These are phyloP conservation scores for Wickerhamomyces mucosus DNA, from an alignment of 805 yeast species.

Conservation along the genomic window DNA sequence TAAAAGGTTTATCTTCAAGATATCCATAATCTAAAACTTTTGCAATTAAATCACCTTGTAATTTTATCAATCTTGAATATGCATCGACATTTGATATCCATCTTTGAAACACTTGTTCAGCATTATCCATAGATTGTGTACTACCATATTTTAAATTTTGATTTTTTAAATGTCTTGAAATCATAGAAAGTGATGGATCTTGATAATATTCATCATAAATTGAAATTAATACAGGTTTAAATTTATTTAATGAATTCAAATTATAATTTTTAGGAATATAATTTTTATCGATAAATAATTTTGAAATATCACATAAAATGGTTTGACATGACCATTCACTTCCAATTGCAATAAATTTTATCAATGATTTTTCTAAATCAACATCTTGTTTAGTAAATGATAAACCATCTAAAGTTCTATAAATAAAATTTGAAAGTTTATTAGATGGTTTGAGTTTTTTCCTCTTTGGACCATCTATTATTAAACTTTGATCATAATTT, in stretches of 20 bases:
- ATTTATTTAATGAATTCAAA: not conserved
- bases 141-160: constrained; percentile 5
- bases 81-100: constrained; percentile 18
- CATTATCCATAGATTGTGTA: constrained; percentile 4
- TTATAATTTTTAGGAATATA: not conserved
- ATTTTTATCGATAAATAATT: constrained; percentile 11
- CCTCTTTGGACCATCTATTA: not conserved
- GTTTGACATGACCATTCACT: constrained; percentile 21
- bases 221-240: constrained; percentile 11
- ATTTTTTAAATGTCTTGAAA: constrained; percentile 10
- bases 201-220: constrained; percentile 20
- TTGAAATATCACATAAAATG: constrained; percentile 11
- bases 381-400: constrained; percentile 12
- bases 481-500: not conserved
- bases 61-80: constrained; percentile 6
- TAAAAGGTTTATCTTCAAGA: constrained; percentile 17
- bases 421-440: constrained; percentile 12
- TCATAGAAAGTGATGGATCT: constrained; percentile 9
- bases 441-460: constrained; percentile 5
- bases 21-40: constrained; percentile 18
- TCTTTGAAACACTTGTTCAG: constrained; percentile 9
- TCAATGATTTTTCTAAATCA: constrained; percentile 10
- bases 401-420: constrained; percentile 11
- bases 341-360: constrained; percentile 16
- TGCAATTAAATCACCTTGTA: constrained; percentile 18